Conservation (phyloP, 495 filamentous ascomycete genomes). For the Penicillium nucicola region DNA sequence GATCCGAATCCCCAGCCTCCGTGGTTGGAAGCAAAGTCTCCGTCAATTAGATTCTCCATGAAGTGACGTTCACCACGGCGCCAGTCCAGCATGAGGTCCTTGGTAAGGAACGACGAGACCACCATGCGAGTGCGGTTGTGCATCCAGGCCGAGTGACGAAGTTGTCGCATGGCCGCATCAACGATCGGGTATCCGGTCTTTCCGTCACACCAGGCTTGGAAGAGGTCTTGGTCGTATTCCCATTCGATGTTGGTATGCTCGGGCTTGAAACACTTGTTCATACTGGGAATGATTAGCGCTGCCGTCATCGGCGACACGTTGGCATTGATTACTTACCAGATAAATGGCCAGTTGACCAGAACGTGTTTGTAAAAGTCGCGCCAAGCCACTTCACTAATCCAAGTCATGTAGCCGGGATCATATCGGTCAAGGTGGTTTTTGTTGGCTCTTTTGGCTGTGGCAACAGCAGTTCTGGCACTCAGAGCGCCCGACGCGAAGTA, state of each 20-base stretch:
- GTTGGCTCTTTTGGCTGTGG: conserved; percentile 64
- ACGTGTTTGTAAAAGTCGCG: conserved; percentile 93
- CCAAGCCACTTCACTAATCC: conserved; percentile 91
- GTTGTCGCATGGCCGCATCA: conserved; percentile 89
- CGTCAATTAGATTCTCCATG: conserved; percentile 85
- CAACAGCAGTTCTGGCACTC: conserved; percentile 71
- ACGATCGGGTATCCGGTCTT: conserved; percentile 83
- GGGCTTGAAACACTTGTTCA: conserved; percentile 92
- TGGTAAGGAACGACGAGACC: conserved; percentile 80
- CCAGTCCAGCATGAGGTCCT: conserved; percentile 89
- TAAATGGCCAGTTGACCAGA: conserved; percentile 80
- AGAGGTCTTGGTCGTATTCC: conserved; percentile 68
- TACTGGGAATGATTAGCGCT: conserved; percentile 44
- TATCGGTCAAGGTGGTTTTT: conserved; percentile 69
- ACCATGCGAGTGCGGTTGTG: conserved; percentile 91
- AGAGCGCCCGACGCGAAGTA: conserved; percentile 78
- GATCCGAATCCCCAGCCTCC: conserved; percentile 88
- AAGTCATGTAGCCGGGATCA: conserved; percentile 62
- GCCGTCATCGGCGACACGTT: not conserved
- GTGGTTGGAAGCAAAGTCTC: conserved; percentile 90
- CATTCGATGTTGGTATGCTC: conserved; percentile 80
- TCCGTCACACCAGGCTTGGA: conserved; percentile 73
- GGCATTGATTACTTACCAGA: conserved; percentile 65
- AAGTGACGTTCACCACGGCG: conserved; percentile 85
- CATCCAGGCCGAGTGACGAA: conserved; percentile 72